phyloP scores from a whole-genome alignment of 2,329 filamentous ascomycete genomes.

The Furcasterigmium sp. region DNA sequence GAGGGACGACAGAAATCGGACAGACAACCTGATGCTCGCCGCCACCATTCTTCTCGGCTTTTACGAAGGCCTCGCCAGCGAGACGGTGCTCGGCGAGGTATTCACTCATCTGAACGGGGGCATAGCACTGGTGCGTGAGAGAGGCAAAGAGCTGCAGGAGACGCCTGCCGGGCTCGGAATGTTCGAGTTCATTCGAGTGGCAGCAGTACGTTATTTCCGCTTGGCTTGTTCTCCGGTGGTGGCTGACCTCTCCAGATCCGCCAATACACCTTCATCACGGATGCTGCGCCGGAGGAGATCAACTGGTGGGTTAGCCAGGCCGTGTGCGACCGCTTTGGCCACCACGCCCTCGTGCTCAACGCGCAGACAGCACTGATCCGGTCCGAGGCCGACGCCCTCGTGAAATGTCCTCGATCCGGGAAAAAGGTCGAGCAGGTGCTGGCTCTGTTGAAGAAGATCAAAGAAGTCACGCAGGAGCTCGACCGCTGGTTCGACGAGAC shows the following conservation, averaged over 20 bases:
- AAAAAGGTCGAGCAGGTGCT: conserved; percentile 15
- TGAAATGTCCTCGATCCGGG: conserved; percentile 10
- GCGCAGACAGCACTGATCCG: conserved; percentile 17
- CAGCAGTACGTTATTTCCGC: conserved; percentile 10
- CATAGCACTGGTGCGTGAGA: conserved; percentile 14
- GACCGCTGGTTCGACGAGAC: conserved; percentile 14
- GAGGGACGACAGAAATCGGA: conserved; percentile 11
- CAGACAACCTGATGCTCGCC: conserved; percentile 14
- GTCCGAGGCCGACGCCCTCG: conserved; percentile 15
- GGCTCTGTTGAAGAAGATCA: conserved; percentile 12
- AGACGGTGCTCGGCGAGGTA: conserved; percentile 11
- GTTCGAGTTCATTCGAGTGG: conserved; percentile 17
- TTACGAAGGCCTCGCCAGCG: conserved; percentile 16
- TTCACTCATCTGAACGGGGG: conserved; percentile 17
- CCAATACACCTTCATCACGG: conserved; percentile 16
- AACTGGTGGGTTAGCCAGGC: conserved; percentile 17
- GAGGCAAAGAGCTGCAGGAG: conserved; percentile 10
- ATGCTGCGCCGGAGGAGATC: conserved; percentile 14
- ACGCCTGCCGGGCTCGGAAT: conserved; percentile 15
- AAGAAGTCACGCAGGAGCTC: conserved; percentile 13
- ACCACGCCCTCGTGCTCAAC: conserved; percentile 16
- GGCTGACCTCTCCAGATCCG: conserved; percentile 10
- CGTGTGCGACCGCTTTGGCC: conserved; percentile 14
- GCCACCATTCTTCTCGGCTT: conserved; percentile 16
- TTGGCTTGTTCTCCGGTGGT: background rate